These are phyloP conservation scores for Candida gigantensis DNA, from an alignment of 1,139 yeast genomes.

Conservation along the genomic window DNA sequence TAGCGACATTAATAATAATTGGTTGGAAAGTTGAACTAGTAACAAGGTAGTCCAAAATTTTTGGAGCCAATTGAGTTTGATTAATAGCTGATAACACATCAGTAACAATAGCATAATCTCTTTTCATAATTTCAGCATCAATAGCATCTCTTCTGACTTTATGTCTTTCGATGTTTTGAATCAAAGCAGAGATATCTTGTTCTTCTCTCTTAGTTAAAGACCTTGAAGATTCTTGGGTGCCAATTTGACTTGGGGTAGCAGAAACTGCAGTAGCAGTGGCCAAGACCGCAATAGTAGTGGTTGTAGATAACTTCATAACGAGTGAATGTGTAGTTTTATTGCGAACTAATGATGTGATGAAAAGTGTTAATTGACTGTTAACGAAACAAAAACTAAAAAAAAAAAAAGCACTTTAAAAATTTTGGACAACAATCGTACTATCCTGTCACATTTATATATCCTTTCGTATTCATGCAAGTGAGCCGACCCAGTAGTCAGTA, in stretches of 20 bases:
- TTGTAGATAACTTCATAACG: slow-evolving; percentile 29
- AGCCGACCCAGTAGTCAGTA: neutral
- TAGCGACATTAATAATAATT: slow-evolving; percentile 34
- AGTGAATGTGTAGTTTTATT: slow-evolving; percentile 6
- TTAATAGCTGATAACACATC: slow-evolving; percentile 42
- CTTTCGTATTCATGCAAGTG: neutral
- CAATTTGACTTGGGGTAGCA: slow-evolving; percentile 29
- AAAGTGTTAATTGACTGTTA: too few species aligned
- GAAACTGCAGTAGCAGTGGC: slow-evolving; percentile 26
- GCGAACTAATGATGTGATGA: neutral
- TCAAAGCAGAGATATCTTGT: slow-evolving; percentile 20
- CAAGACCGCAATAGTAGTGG: slow-evolving; percentile 31
- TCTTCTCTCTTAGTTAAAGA: slow-evolving; percentile 13
- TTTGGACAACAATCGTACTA: slow-evolving; percentile 2
- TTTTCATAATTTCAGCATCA: slow-evolving; percentile 25
- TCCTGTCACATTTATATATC: slow-evolving; percentile 5
- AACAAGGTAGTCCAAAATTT: slow-evolving; percentile 37
- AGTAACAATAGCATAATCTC: slow-evolving; percentile 43
- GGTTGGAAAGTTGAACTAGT: slow-evolving; percentile 37
- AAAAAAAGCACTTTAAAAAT: neutral
- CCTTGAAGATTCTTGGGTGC: slow-evolving; percentile 8
- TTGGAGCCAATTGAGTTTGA: slow-evolving; percentile 41
- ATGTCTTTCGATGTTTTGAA: slow-evolving; percentile 24
- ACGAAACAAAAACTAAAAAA: neutral
- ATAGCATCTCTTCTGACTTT: slow-evolving; percentile 35